Evolutionary conservation across 345 rosid species (phyloP).

Genomic region (Arabis alpina): DNA sequence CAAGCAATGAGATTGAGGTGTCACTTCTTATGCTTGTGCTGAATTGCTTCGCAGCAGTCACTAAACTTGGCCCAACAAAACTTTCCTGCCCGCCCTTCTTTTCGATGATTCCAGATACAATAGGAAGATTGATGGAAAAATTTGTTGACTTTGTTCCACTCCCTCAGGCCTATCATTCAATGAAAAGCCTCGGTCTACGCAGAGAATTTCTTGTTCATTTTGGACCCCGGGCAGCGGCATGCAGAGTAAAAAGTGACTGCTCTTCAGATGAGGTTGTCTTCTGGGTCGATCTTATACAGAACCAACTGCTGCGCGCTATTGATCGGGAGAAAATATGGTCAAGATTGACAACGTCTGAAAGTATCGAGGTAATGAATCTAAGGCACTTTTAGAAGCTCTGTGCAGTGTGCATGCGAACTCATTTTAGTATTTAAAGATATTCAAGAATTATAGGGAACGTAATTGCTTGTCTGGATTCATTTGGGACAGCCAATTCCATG

Average conservation of each 20-base stretch:
- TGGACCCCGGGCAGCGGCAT: constrained; percentile 87
- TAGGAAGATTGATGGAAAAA: constrained; percentile 88
- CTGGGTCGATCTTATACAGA: constrained; percentile 94
- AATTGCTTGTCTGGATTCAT: constrained; percentile 20
- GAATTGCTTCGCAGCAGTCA: constrained; percentile 79
- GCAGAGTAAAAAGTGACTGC: constrained; percentile 67
- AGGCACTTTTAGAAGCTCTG: constrained; percentile 9
- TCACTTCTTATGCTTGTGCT: constrained; percentile 81
- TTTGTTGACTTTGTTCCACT: constrained; percentile 78
- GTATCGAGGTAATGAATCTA: constrained; percentile 76
- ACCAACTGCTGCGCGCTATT: constrained; percentile 80
- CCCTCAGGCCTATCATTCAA: constrained; percentile 62
- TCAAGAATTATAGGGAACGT: neutral
- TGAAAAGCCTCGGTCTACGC: constrained; percentile 74
- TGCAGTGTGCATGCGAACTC: constrained; percentile 8
- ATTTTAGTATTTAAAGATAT: neutral
- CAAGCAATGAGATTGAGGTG: constrained; percentile 64
- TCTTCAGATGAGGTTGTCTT: constrained; percentile 80
- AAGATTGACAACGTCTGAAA: constrained; percentile 87
- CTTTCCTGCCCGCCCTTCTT: constrained; percentile 74
- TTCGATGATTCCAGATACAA: constrained; percentile 69
- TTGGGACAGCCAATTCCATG: constrained; percentile 11
- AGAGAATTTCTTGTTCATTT: constrained; percentile 95
- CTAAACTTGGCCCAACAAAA: constrained; percentile 88
- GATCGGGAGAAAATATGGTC: constrained; percentile 99